phyloP scores from a whole-genome alignment of 495 filamentous ascomycete genomes.

The Gamarada debralockiae region DNA sequence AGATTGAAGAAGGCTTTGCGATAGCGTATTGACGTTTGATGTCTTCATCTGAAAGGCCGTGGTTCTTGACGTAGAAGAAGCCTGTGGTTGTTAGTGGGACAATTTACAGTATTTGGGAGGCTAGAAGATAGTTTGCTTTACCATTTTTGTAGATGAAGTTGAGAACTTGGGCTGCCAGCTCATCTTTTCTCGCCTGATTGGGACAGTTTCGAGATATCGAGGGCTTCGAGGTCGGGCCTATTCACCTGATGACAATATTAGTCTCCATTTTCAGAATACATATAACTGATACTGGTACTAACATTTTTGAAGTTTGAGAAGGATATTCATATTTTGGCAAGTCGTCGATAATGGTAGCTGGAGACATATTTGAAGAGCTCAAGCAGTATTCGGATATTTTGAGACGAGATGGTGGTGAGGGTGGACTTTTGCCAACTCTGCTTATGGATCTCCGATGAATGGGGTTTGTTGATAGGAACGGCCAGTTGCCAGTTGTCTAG shows the following conservation, averaged over 20 bases:
- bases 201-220: conserved; percentile 47
- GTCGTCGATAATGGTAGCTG: background rate
- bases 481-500: too few relatives aligned
- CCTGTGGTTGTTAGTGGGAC: conserved; percentile 10
- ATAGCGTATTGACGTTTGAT: conserved; percentile 54
- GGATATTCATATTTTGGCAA: background rate
- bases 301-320: background rate
- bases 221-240: conserved; percentile 48
- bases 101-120: background rate
- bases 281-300: background rate
- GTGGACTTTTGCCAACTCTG: too few relatives aligned
- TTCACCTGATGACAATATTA: conserved; percentile 19
- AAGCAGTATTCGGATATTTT: background rate
- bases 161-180: conserved; percentile 47
- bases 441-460: too few relatives aligned
- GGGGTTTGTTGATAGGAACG: too few relatives aligned
- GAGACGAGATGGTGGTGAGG: background rate
- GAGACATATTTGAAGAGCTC: background rate
- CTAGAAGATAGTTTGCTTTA: background rate
- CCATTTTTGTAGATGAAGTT: conserved; percentile 31
- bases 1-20: conserved; percentile 50
- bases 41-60: conserved; percentile 52
- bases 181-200: conserved; percentile 47
- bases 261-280: background rate
- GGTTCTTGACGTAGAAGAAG: conserved; percentile 55